These are phyloP conservation scores for Saitozyma sp. DNA, from an alignment of 768 basidiomycete genomes.

Conservation along the genomic window DNA sequence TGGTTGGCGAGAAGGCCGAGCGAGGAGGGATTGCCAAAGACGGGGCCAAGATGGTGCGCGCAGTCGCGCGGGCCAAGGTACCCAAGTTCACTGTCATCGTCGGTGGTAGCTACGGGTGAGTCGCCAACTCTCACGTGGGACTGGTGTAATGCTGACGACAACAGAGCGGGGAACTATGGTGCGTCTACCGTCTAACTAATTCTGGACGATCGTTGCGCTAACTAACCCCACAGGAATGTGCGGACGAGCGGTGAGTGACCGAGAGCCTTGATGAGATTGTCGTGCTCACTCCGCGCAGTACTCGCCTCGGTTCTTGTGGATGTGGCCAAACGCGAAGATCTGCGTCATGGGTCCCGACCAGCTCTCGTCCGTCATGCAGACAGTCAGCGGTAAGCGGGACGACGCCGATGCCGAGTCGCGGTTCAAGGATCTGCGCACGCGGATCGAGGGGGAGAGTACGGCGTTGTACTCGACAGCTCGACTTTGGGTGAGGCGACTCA, in stretches of 20 bases:
- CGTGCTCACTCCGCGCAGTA: conserved; percentile 60
- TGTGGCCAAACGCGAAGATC: conserved; percentile 98
- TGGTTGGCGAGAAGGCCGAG: conserved; percentile 96
- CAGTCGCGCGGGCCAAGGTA: conserved; percentile 71
- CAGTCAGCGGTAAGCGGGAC: conserved; percentile 67
- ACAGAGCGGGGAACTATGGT: conserved; percentile 86
- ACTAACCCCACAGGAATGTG: conserved; percentile 70
- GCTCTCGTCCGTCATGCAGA: conserved; percentile 87
- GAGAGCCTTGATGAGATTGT: neutral
- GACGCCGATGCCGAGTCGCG: conserved; percentile 15
- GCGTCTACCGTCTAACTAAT: conserved; percentile 26
- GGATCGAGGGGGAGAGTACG: conserved; percentile 85
- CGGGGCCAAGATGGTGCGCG: conserved; percentile 92
- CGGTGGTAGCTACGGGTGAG: conserved; percentile 80
- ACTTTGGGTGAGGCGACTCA: conserved; percentile 64
- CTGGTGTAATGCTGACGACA: conserved; percentile 1
- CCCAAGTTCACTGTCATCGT: conserved; percentile 92
- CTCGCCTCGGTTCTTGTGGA: conserved; percentile 92
- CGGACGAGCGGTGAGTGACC: conserved; percentile 73
- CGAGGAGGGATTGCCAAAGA: conserved; percentile 93
- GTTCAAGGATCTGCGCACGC: conserved; percentile 60
- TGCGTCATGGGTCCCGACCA: conserved; percentile 95
- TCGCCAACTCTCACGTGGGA: neutral
- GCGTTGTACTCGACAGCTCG: conserved; percentile 85
- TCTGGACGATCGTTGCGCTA: conserved; percentile 2